Percentiles rank a stretch among this genome's conserved stretches.
phyloP scores from a whole-genome alignment of 805 yeast genomes.

The Cyberlindnera mississippiensis region DNA sequence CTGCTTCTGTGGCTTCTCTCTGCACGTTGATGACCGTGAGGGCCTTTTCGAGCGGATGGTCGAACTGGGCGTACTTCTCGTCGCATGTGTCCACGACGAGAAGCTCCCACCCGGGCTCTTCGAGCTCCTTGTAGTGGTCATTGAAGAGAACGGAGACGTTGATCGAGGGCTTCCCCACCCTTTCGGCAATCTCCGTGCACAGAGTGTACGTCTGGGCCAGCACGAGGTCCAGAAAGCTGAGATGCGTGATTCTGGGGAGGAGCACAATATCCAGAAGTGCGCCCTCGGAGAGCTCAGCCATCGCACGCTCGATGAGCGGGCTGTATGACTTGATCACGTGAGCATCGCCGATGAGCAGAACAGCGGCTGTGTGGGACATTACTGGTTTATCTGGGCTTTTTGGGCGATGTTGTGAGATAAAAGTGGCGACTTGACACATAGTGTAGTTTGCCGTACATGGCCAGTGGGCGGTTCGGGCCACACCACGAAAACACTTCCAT shows the following conservation, averaged over 20 bases:
- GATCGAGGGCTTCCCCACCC: constrained; percentile 10
- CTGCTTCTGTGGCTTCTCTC: constrained; percentile 2
- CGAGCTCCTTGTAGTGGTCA: constrained; percentile 21
- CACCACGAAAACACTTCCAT: not conserved
- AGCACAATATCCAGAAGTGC: constrained; percentile 22
- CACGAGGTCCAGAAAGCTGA: constrained; percentile 21
- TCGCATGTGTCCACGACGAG: constrained; percentile 19
- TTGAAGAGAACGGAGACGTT: constrained; percentile 23
- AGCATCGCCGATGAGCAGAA: constrained; percentile 19
- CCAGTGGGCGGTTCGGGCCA: too few relatives aligned
- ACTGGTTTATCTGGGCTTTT: not conserved
- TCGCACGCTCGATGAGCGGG: constrained; percentile 21
- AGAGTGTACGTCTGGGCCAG: constrained; percentile 23
- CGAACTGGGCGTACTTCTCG: constrained; percentile 8
- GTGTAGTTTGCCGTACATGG: too few relatives aligned
- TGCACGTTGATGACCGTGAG: constrained; percentile 11
- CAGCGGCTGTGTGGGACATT: constrained; percentile 17
- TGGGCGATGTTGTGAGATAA: too few relatives aligned
- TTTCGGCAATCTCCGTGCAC: constrained; percentile 14
- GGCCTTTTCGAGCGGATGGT: constrained; percentile 9
- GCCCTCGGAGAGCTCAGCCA: constrained; percentile 10
- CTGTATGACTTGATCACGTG: constrained; percentile 17
- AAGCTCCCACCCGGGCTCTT: constrained; percentile 20
- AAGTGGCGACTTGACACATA: too few relatives aligned
- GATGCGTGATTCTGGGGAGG: constrained; percentile 13